Base-by-base conservation (phyloP, 306 rosid genomes). In the Cucumis sativus region DNA sequence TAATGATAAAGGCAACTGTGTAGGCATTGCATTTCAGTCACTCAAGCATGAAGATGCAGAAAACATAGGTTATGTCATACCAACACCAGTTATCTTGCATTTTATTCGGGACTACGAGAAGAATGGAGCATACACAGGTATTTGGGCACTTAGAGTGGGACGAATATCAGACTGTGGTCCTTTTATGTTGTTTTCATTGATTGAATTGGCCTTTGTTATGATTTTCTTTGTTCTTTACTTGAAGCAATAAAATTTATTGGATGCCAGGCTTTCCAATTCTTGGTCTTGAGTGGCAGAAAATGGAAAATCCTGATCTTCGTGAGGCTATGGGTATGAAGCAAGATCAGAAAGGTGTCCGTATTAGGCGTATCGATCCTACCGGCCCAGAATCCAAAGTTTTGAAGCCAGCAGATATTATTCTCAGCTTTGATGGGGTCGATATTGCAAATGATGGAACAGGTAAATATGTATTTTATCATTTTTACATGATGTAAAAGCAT, bases 381-480 rank as follows among this genome's bases (percentile, higher is more conserved):
- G 86, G 98, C 67, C 89, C 93, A 55, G 99, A 91, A 81, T 86
- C 87, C 60, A 85, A 82, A 68, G 89, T 96, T 79, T 83, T 96
- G 90, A 88, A 91, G 87, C 96, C 99, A 70, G 90, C 94, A 55
- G 99, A 96, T 90, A 88, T 96, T 68, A 88, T 96, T 81, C 97
- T 96, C 80, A 89, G 95, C 85, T 96, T 96, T 83, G 98, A 96
- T 81, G 91, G 92, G 80, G 81, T 92, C 80, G 84, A 89, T 83
- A 91, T 96, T 88, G 98, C 99, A 75, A 92, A 96, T 81, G 99
- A 96, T 75, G 99, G 99, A 87, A 96, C 99, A 67, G 98, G 99
- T 89, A 79, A 65, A 55, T 61, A 17, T 17, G 52, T 77, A 55
- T 25, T 82, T 60, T 69, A 47, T 39, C 39, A 58, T 63, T 61